phyloP scores from a whole-genome alignment of 306 rosid species.

The Castanea crenata region DNA sequence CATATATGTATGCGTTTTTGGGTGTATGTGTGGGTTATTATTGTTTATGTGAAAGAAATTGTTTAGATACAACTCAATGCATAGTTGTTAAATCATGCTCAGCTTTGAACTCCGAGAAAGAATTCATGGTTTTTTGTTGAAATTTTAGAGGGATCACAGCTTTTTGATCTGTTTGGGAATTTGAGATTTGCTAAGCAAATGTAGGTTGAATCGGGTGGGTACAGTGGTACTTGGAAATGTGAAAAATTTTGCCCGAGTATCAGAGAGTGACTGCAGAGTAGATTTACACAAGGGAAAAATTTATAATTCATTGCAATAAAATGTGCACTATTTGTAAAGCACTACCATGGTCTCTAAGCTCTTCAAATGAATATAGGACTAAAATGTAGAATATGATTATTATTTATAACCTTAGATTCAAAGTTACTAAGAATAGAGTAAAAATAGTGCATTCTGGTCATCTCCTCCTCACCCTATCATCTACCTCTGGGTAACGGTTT shows the following conservation, averaged over 20 bases:
- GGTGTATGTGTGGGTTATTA: background rate
- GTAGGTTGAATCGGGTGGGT: background rate
- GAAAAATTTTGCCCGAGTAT: background rate
- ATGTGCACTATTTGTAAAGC: background rate
- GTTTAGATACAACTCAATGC: background rate
- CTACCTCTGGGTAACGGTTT: too few relatives aligned
- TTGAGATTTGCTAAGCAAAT: background rate
- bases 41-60: background rate
- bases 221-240: background rate
- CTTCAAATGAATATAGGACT: background rate
- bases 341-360: background rate
- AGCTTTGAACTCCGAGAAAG: background rate
- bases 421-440: too few relatives aligned
- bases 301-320: background rate
- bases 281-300: background rate
- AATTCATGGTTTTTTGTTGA: background rate
- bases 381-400: background rate
- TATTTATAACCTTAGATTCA: background rate
- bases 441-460: too few relatives aligned
- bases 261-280: background rate
- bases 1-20: background rate
- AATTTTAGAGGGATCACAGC: background rate
- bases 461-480: too few relatives aligned
- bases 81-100: background rate
- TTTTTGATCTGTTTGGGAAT: background rate